phyloP scores from a whole-genome alignment of 129 eudicot genomes.

The Solidago caesia region DNA sequence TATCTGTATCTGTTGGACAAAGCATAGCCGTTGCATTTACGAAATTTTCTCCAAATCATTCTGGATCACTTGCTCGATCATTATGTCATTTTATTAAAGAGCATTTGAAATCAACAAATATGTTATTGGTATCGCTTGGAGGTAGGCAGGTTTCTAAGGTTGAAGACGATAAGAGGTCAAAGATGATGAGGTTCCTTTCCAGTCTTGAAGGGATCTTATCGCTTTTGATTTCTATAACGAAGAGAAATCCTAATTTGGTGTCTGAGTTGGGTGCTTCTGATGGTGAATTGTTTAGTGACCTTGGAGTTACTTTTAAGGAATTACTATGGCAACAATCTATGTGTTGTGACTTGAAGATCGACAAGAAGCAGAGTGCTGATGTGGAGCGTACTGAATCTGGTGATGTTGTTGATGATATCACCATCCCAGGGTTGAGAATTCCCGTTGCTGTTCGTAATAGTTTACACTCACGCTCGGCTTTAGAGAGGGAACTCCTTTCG shows the following conservation, averaged over 20 bases:
- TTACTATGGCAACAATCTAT: slow-evolving; percentile 65
- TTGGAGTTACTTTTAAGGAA: slow-evolving; percentile 64
- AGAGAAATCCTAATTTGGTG: slow-evolving; percentile 43
- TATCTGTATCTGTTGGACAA: slow-evolving; percentile 63
- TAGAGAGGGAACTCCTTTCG: not conserved
- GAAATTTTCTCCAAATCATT: slow-evolving; percentile 58
- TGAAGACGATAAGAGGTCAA: slow-evolving; percentile 40
- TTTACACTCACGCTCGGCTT: not conserved
- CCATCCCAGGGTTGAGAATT: not conserved
- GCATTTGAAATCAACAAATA: slow-evolving; percentile 43
- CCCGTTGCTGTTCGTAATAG: not conserved
- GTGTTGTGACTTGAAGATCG: slow-evolving; percentile 51
- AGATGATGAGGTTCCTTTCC: slow-evolving; percentile 49
- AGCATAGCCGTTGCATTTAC: slow-evolving; percentile 59
- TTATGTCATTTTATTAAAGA: slow-evolving; percentile 56
- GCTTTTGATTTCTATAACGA: slow-evolving; percentile 49
- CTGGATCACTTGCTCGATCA: slow-evolving; percentile 60
- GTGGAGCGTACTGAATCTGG: slow-evolving; percentile 2
- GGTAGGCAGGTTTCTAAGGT: slow-evolving; percentile 49
- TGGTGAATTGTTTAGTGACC: slow-evolving; percentile 61
- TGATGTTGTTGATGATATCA: slow-evolving; percentile 31
- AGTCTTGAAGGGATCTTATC: slow-evolving; percentile 56
- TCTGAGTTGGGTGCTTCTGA: slow-evolving; percentile 63
- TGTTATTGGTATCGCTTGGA: slow-evolving; percentile 36
- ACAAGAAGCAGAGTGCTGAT: slow-evolving; percentile 50